phyloP scores from a whole-genome alignment of 805 yeast species.

The Yamadazyma akitaensis region DNA sequence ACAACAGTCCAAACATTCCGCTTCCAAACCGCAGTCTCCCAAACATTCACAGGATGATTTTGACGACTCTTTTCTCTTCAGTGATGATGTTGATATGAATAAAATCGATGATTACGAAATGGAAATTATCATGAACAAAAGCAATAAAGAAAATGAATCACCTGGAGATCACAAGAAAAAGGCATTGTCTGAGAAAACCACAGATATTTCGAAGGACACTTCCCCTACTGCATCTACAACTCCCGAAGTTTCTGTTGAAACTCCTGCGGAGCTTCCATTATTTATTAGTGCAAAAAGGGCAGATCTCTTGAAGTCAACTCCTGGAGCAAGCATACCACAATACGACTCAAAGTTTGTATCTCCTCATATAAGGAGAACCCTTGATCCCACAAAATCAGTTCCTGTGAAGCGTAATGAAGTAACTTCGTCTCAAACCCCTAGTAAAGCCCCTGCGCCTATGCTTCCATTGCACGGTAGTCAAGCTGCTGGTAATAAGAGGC shows the following conservation, averaged over 20 bases:
- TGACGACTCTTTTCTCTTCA: conserved; percentile 39
- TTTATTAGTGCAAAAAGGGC: conserved; percentile 70
- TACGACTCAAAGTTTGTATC: conserved; percentile 51
- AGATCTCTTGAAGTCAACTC: conserved; percentile 44
- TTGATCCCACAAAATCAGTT: conserved; percentile 66
- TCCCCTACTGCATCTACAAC: background rate
- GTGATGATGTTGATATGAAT: conserved; percentile 32
- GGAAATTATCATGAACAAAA: conserved; percentile 18
- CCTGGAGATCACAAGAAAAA: conserved; percentile 2
- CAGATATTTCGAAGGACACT: background rate
- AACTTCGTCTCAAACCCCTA: conserved; percentile 12
- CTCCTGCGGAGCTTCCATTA: background rate
- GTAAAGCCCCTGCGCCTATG: conserved; percentile 6
- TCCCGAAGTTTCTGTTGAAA: background rate
- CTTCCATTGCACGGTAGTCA: background rate
- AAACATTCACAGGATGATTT: conserved; percentile 23
- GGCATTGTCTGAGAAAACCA: background rate
- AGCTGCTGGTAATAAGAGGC: conserved; percentile 7
- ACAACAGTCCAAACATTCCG: background rate
- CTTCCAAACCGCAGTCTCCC: background rate
- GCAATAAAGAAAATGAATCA: conserved; percentile 11
- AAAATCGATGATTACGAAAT: conserved; percentile 23
- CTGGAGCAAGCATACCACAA: conserved; percentile 51
- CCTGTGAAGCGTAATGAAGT: conserved; percentile 48
- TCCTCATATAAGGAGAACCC: conserved; percentile 48